Base-by-base conservation (phyloP, 2,329 filamentous ascomycete species). In the Fusarium globosum region DNA sequence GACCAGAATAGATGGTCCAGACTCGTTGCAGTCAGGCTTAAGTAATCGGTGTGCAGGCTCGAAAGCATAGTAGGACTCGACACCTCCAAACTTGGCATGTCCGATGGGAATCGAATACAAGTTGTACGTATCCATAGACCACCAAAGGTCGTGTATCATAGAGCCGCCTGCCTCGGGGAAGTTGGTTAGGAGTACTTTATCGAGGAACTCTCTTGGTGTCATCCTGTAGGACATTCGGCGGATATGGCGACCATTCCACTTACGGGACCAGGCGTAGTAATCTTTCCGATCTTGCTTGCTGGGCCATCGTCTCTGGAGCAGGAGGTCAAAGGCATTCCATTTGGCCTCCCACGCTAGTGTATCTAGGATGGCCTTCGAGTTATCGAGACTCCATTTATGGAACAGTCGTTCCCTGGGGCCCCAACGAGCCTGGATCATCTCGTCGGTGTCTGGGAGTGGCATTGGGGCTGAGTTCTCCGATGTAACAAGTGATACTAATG, bases 401-500 rank as follows among this genome's bases (percentile, higher is more conserved):
- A 33, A 33, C 30, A 1, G 4, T 33, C 30, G 30, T 33, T 33
- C 30, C 30, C 30, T 33, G 30, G 30, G 30, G 30, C 30, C 30
- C 30, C 30, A 33, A 13, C 30, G 30, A 12, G 30, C 30, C 30
- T 33, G 30, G 30, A 33, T 33, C 30, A 33, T 33, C 30, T 33
- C 30, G 30, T 33, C 30, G 30, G 30, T 33, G 30, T 33, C 30
- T 2, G 30, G 30, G 30, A 33, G 30, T 33, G 30, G 12, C 30
- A 33, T 33, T 13, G 4, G 5, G 11, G 30, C 30, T 4, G 30
- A 5, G 11, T 33, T 33, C 30, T 33, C 30, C 30, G 30, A 5
- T 2, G 5, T 13, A 5, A 33, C 11, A 4, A 1, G 30, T 33
- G 30, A 33, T 4, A 33, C 11, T 2, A 12, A 12, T 33, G 2